Evolutionary conservation across 768 basidiomycete species (phyloP), one percentile per base, ranked within the genome.

Genomic region (Tubosaeta brunneosetosa): DNA sequence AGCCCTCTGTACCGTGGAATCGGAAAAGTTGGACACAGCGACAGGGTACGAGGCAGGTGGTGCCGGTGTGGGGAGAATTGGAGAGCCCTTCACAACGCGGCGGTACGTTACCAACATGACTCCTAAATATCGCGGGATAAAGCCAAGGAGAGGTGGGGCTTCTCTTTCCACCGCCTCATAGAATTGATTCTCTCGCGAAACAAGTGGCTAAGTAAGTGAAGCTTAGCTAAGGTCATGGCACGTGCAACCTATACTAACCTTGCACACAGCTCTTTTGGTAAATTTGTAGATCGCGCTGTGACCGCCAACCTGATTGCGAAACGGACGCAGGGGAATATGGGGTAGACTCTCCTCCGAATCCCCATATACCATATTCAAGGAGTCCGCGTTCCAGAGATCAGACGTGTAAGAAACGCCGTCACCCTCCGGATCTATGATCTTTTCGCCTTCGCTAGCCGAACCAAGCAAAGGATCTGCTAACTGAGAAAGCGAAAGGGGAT

Each of bases 71-170:
- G 65, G 54, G 49, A 61, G 59, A 10, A 67, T 58, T 29, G 58
- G 56, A 31, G 60, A 61, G 12, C 68, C 62, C 61, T 77, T 84
- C 13, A 79, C 72, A 37, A 92, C 88, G 13, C 87, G 82, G 25
- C 97, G 84, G 66, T 98, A 98, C 48, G 88, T 95, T 61, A 99
- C 95, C 38, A 98, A 80, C 93, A 99, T 97, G 50, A 99, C 97
- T 22, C 97, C 97, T 14, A 99, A 78, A 70, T 99, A 99, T 41
- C 94, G 86, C n/a, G 97, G 97, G 54, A 97, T 97, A 64, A 92
- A 99, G 13, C 82, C 87, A 4, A 98, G 78, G 9, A 99, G 77
- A 4, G 91, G 93, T 0, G 97, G 95, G 0, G 91, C 91, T 62
- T 93, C 91, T 26, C 86, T 81, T 67, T 99, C 97, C 31, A 98